A percentile compares a stretch with the other conserved stretches of the same genome.
These are phyloP conservation scores for Pseudogymnoascus verrucosus DNA, from an alignment of 2,329 filamentous ascomycete genomes.

Conservation along the genomic window DNA sequence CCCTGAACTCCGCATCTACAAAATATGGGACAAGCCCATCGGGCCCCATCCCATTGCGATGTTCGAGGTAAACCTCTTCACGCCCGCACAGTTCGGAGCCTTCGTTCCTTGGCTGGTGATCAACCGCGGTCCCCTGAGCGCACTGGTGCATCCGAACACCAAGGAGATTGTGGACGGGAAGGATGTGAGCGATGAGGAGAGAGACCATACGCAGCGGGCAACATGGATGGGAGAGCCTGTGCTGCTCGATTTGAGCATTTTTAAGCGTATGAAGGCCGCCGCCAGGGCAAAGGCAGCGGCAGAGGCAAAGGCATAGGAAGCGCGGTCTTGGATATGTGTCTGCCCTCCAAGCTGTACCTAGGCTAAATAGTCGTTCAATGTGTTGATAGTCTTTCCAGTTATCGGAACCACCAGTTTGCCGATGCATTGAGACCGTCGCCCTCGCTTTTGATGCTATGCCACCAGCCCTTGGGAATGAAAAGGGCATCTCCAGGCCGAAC, in stretches of 20 bases:
- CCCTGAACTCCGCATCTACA: conserved; percentile 77
- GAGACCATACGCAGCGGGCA: conserved; percentile 38
- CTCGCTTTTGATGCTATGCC: conserved; percentile 70
- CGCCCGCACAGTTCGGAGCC: conserved; percentile 78
- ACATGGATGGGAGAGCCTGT: conserved; percentile 67
- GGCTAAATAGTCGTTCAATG: not conserved
- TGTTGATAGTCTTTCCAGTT: conserved; percentile 20
- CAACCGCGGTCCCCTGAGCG: conserved; percentile 72
- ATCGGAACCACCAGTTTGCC: conserved; percentile 74
- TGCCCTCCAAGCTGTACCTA: not conserved
- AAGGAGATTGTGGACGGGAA: conserved; percentile 34
- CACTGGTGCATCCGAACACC: conserved; percentile 76
- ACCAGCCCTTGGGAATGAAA: conserved; percentile 78
- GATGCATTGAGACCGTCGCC: conserved; percentile 34
- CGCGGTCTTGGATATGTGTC: not conserved
- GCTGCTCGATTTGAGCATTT: conserved; percentile 48
- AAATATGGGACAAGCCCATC: conserved; percentile 66
- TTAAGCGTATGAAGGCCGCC: conserved; percentile 29
- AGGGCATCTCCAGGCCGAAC: conserved; percentile 61
- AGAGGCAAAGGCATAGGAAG: not conserved
- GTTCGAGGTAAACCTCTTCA: conserved; percentile 89
- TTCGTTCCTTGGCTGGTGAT: conserved; percentile 81
- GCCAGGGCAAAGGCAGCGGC: not conserved
- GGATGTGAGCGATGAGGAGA: conserved; percentile 20
- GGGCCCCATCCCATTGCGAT: conserved; percentile 79